These are phyloP conservation scores for Podospora conica DNA, from an alignment of 495 filamentous ascomycete species.

Conservation along the genomic window DNA sequence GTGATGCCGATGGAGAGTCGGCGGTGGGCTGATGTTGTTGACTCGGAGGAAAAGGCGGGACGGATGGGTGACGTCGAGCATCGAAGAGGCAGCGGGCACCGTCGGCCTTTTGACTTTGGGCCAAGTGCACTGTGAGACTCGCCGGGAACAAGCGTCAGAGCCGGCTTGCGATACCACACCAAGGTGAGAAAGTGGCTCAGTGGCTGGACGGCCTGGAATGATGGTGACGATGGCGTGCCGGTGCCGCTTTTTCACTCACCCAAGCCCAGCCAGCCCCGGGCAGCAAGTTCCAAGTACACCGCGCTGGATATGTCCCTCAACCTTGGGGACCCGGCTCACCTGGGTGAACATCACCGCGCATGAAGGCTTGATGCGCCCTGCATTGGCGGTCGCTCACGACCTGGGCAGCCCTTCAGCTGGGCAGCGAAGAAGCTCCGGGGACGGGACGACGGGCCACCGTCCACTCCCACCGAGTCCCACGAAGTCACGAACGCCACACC, in stretches of 20 bases:
- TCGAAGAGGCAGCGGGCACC: not conserved
- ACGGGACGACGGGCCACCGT: not conserved
- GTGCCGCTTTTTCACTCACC: not conserved
- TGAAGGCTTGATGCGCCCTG: not conserved
- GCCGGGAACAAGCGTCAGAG: constrained; percentile 9
- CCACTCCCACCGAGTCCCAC: not conserved
- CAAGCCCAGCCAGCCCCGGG: not conserved
- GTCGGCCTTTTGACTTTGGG: not conserved
- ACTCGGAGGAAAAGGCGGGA: not conserved
- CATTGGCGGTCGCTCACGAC: not conserved
- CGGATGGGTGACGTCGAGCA: not conserved
- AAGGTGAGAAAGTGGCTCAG: not conserved
- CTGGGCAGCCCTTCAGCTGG: not conserved
- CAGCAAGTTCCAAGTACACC: not conserved
- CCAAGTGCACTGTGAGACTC: not conserved
- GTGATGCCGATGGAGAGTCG: not conserved
- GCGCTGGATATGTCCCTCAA: not conserved
- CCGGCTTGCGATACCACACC: constrained; percentile 1
- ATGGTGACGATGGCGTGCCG: not conserved
- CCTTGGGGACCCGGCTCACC: not conserved
- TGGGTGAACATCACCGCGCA: not conserved
- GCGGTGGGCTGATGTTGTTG: not conserved
- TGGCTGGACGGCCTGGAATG: not conserved
- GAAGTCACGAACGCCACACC: not conserved
- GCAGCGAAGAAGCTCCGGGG: not conserved